Evolutionary conservation across 441 rosid species (phyloP), one percentile per base, ranked within the genome.

Genomic region (Raphanus hybrid): DNA sequence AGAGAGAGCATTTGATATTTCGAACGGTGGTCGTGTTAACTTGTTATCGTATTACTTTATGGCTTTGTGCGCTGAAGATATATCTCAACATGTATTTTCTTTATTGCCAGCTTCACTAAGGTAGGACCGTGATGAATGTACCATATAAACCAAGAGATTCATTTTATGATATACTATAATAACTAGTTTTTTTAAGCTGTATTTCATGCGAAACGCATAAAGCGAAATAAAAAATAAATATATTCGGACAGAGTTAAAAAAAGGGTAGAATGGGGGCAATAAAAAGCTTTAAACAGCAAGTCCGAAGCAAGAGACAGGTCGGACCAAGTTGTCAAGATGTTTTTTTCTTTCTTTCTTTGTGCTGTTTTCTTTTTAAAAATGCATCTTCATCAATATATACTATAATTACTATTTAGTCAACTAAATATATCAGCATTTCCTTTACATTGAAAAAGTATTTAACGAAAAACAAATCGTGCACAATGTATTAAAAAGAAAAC

Each of bases 11-110:
- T 29, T 29, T 29, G 34, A 29, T 29, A 29, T 32, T 35, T 23
- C n/a, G 35, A 39, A 70, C 32, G 26, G 16, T 70, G 39, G 39
- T 70, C 74, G 74, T 70, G 66, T 39, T 14, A 58, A 37, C 74
- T 58, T 70, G 66, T 70, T 5, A 23, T 12, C 18, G 7, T 69
- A 69, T 9, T 34, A 34, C 20, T 10, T 50, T 11, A 6, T 32
- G 35, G 8, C 12, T 39, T 39, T 39, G 3, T 39, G 45, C 45
- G 45, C 45, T 8, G 45, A 39, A 39, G 11, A 39, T 39, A 8
- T 39, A 10, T 8, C 8, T 39, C 45, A 39, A 39, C 45, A 39
- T 8, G 11, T 39, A 39, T 39, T 8, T 39, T 34, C 37, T 39
- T 39, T 39, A 2, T 39, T 39, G 45, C 48, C 48, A 41, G 48